Conservation (phyloP, 2,329 filamentous ascomycete species). For the Dothistroma pini region DNA sequence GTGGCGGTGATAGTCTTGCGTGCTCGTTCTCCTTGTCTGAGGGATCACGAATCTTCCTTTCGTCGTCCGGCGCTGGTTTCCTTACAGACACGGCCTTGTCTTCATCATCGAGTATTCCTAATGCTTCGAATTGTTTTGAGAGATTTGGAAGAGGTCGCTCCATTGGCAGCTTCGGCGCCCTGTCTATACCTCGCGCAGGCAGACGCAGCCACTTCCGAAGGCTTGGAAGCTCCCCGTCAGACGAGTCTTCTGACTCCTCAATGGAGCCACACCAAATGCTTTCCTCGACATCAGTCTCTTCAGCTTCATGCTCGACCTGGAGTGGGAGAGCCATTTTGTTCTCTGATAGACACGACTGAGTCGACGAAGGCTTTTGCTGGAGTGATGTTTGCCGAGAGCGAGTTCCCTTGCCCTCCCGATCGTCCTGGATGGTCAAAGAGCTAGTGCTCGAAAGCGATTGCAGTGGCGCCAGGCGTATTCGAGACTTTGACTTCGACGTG, state of each 20-base stretch:
- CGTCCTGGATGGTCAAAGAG: neutral
- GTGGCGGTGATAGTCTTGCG: slow-evolving; percentile 27
- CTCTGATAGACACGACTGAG: neutral
- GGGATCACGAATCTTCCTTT: neutral
- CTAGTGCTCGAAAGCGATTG: slow-evolving; percentile 1
- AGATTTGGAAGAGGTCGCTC: slow-evolving; percentile 3
- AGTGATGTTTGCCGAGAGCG: neutral
- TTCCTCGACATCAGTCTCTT: slow-evolving; percentile 32
- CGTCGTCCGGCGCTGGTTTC: neutral
- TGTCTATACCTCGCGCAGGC: slow-evolving; percentile 6
- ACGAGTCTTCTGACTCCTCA: slow-evolving; percentile 16
- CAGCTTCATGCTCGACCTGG: slow-evolving; percentile 8
- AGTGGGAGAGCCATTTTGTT: neutral
- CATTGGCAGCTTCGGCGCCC: neutral
- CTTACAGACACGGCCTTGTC: neutral
- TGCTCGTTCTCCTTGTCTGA: slow-evolving; percentile 34
- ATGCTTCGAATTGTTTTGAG: slow-evolving; percentile 15
- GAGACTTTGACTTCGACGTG: neutral
- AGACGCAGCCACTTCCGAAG: slow-evolving; percentile 25
- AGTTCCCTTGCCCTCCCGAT: neutral
- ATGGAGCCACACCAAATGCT: slow-evolving; percentile 35
- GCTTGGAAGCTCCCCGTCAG: slow-evolving; percentile 29
- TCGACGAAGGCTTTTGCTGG: neutral
- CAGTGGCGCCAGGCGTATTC: neutral
- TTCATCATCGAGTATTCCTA: slow-evolving; percentile 19